Conservation (phyloP, 305 asterid genomes). For the Rubia tinctorum region DNA sequence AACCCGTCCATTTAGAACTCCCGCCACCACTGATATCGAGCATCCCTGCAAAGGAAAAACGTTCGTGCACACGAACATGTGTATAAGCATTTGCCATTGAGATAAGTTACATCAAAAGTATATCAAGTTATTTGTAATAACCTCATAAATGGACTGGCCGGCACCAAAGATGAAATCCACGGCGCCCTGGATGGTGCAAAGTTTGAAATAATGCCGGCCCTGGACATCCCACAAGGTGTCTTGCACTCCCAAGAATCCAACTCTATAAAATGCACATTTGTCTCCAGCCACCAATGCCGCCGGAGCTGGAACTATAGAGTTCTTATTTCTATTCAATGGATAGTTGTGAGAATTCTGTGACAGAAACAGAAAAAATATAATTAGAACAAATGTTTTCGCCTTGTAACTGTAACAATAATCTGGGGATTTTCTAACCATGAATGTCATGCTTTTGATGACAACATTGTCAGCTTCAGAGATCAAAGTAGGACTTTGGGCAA, state of each 20-base stretch:
- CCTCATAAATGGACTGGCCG: slow-evolving; percentile 79
- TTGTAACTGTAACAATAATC: not conserved
- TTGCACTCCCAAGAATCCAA: slow-evolving; percentile 59
- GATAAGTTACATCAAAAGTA: not conserved
- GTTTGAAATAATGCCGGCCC: slow-evolving; percentile 63
- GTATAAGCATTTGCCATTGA: not conserved
- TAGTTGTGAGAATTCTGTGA: slow-evolving; percentile 60
- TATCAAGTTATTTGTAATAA: slow-evolving; percentile 9
- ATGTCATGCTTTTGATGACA: slow-evolving; percentile 43
- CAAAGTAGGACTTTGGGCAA: slow-evolving; percentile 48
- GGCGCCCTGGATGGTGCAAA: slow-evolving; percentile 61
- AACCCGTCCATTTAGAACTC: slow-evolving; percentile 20
- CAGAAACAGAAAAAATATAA: not conserved
- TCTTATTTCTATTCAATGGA: slow-evolving; percentile 34
- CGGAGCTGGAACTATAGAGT: slow-evolving; percentile 37
- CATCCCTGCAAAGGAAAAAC: slow-evolving; percentile 35
- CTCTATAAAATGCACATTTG: slow-evolving; percentile 45
- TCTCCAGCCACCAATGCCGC: slow-evolving; percentile 66
- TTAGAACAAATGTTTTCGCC: not conserved
- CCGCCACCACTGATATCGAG: slow-evolving; percentile 36
- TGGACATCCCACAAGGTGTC: slow-evolving; percentile 65
- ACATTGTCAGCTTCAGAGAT: slow-evolving; percentile 49
- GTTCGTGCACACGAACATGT: not conserved
- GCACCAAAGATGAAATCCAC: slow-evolving; percentile 72
- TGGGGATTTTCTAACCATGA: slow-evolving; percentile 35